These are phyloP conservation scores for Pichiaceae sp. DNA, from an alignment of 1,139 yeast genomes.

Conservation along the genomic window DNA sequence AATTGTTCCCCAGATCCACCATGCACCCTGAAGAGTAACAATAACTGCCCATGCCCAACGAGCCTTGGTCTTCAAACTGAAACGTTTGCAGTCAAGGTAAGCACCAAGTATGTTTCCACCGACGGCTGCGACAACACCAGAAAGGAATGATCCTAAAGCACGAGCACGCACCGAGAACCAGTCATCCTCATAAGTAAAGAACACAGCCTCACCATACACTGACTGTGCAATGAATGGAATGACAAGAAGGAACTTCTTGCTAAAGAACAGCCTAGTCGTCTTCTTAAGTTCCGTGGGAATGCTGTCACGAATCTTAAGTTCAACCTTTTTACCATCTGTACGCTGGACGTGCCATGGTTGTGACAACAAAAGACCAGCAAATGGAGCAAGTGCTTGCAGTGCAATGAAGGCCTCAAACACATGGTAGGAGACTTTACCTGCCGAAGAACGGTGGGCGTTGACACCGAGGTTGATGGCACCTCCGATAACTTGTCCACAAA, in stretches of 20 bases:
- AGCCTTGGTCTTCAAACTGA: constrained; percentile 1
- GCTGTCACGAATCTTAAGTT: constrained; percentile 1
- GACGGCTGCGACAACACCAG: constrained; percentile 1
- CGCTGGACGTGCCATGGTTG: constrained; percentile 17
- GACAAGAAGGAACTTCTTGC: constrained; percentile 3
- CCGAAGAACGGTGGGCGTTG: constrained; percentile 9
- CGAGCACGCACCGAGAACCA: constrained; percentile 7
- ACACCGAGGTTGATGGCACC: constrained; percentile 18
- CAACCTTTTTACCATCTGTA: constrained; percentile 5
- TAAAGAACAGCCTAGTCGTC: constrained; percentile 1
- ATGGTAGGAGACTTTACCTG: constrained; percentile 16
- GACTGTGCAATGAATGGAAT: constrained; percentile 4
- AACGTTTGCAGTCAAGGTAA: constrained; percentile 1
- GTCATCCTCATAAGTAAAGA: constrained; percentile 4
- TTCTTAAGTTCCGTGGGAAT: not conserved
- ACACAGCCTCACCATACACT: constrained; percentile 4
- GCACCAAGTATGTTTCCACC: constrained; percentile 1
- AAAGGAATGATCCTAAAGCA: constrained; percentile 5
- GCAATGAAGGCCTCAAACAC: constrained; percentile 18
- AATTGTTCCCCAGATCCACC: constrained; percentile 6
- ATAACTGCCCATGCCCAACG: constrained; percentile 4
- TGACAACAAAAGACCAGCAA: constrained; percentile 14
- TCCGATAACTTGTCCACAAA: constrained; percentile 19
- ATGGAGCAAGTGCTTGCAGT: constrained; percentile 18
- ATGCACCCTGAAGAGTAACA: constrained; percentile 3